Base-by-base conservation (phyloP, 768 basidiomycete species). In the Boletus speciosus region DNA sequence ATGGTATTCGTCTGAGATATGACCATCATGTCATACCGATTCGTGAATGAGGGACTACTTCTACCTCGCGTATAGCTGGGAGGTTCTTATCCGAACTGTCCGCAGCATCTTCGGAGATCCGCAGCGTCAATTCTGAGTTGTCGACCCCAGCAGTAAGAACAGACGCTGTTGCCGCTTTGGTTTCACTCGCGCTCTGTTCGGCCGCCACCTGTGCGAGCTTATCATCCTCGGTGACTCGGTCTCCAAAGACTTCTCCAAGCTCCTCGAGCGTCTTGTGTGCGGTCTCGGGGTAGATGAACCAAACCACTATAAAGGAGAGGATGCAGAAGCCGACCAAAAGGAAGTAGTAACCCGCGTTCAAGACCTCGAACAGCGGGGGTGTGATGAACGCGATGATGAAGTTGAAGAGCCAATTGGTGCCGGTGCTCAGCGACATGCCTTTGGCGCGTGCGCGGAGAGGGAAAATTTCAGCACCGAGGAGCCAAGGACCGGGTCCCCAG, bases 291-390 rank as follows among this genome's bases (percentile, higher is more conserved):
- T 79, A 81, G 19, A 78, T 43, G 49, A 78, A 67, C 59, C 66
- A 79, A 23, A 81, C 78, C 19, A 80, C 69, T 9, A 74, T n/a
- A 19, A 75, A 70, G 4, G 77, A 79, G 41, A 77, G 47, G 58
- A 74, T 40, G 56, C 78, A 76, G 60, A 75, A 80, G 25, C 74
- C 77, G 36, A 77, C 67, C 49, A 81, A 71, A 41, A 81, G 64
- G 60, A 82, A 81, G 69, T 80, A 82, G 62, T 78, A 80, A 0
- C 76, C 79, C 27, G 73, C 80, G 10, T 62, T 61, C 61, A 80
- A 68, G 40, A 61, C 61, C 51, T 81, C 71, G 58, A 87, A 85
- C 37, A 87, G 76, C 55, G 80, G 85, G 3, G 87, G 85, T 0
- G 76, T 77, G 52, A 75, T 70, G 67, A 77, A 78, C 3, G 76